These are phyloP conservation scores for Diversispora epigaea DNA, from an alignment of 192 early-diverging fungal species.

Conservation along the genomic window DNA sequence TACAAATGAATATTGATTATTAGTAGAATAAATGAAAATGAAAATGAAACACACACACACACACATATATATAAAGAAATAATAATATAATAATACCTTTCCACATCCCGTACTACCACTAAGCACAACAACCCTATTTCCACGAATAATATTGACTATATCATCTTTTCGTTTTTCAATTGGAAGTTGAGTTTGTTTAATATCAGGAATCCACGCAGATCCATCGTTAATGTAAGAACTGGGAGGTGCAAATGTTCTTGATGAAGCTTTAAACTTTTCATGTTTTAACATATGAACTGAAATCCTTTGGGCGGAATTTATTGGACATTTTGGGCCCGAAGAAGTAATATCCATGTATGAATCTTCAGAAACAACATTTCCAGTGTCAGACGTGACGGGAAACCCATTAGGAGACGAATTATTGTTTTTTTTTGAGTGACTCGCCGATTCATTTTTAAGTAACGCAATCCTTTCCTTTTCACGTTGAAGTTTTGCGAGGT, in stretches of 20 bases:
- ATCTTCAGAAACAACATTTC: background rate
- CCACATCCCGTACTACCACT: slow-evolving; percentile 39
- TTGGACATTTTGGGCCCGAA: background rate
- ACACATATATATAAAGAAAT: background rate
- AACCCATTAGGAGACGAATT: background rate
- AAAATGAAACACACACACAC: background rate
- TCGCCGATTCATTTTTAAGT: background rate
- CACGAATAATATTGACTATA: slow-evolving; percentile 31
- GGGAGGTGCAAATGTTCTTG: slow-evolving; percentile 6
- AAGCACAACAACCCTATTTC: slow-evolving; percentile 31
- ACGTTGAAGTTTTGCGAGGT: background rate
- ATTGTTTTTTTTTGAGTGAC: background rate
- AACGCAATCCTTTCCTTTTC: background rate
- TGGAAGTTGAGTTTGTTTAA: slow-evolving; percentile 22
- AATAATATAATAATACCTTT: slow-evolving; percentile 28
- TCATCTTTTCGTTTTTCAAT: slow-evolving; percentile 27
- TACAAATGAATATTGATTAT: background rate
- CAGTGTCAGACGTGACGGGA: background rate
- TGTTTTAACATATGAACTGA: slow-evolving; percentile 3
- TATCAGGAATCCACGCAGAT: slow-evolving; percentile 22
- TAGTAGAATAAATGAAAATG: background rate
- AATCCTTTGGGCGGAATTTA: background rate
- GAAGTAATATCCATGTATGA: background rate
- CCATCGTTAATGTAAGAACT: slow-evolving; percentile 1
- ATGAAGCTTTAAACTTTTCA: slow-evolving; percentile 15